These are phyloP conservation scores for Globisporangium takayamanum DNA, from an alignment of 352 stramenopile species.

Conservation along the genomic window DNA sequence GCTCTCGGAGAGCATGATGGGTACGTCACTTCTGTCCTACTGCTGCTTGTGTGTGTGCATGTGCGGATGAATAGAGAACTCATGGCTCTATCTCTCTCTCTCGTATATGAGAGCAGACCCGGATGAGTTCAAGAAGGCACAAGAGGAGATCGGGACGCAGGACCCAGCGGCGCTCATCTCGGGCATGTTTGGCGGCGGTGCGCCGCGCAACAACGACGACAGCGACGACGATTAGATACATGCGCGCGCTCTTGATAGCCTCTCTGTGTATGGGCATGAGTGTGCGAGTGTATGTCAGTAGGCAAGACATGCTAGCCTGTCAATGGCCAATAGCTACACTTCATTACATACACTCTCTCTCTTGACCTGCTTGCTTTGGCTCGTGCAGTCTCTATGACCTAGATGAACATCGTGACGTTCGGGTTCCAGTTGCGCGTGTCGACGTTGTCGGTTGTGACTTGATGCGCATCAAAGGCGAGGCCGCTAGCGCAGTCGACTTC, in stretches of 20 bases:
- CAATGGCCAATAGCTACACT: background rate
- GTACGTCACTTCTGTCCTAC: conserved; percentile 18
- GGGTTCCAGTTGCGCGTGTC: conserved; percentile 64
- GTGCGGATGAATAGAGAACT: background rate
- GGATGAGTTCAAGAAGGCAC: conserved; percentile 83
- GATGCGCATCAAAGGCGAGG: conserved; percentile 32
- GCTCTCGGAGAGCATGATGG: conserved; percentile 72
- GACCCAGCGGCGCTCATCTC: conserved; percentile 63
- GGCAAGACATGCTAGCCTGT: background rate
- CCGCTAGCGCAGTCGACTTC: conserved; percentile 24
- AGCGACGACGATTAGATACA: conserved; percentile 59
- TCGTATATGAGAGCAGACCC: conserved; percentile 34
- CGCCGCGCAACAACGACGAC: conserved; percentile 38
- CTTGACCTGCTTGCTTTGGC: background rate
- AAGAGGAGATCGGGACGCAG: conserved; percentile 73
- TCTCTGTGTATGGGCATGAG: conserved; percentile 5
- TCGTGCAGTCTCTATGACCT: background rate
- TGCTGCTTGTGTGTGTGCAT: background rate
- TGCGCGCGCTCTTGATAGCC: background rate
- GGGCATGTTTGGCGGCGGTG: conserved; percentile 64
- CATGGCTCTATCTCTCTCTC: background rate
- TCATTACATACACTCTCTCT: background rate
- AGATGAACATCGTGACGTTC: conserved; percentile 74
- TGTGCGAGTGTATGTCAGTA: background rate
- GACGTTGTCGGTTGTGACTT: conserved; percentile 70